Percentiles rank a stretch among this genome's conserved stretches.
Evolutionary conservation across 2,329 filamentous ascomycete species (phyloP).

Genomic region (Dactylonectria macrodidyma): DNA sequence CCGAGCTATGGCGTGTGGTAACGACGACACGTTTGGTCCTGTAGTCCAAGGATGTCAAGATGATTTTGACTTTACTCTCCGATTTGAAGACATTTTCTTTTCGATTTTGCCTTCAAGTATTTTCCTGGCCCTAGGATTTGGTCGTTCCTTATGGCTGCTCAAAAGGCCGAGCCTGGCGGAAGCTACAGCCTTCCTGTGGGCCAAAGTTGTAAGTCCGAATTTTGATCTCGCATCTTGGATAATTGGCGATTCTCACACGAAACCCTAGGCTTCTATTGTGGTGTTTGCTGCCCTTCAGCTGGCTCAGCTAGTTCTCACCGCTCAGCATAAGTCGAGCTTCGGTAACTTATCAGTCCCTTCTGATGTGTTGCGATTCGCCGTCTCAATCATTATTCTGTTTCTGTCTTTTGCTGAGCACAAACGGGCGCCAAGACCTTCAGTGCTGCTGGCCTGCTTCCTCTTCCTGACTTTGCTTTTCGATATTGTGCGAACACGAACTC

Average conservation of each 20-base stretch:
- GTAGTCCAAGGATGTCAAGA: slow-evolving; percentile 58
- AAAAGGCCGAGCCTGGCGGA: slow-evolving; percentile 4
- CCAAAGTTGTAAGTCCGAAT: slow-evolving; percentile 16
- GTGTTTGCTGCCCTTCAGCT: slow-evolving; percentile 16
- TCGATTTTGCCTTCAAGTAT: slow-evolving; percentile 54
- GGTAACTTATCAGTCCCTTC: slow-evolving; percentile 40
- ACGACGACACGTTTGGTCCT: slow-evolving; percentile 57
- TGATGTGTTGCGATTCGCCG: slow-evolving; percentile 43
- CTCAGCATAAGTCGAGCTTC: background rate
- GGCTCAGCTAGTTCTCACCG: slow-evolving; percentile 10
- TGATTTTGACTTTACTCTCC: slow-evolving; percentile 63
- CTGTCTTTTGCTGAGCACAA: slow-evolving; percentile 56
- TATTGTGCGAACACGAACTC: slow-evolving; percentile 57
- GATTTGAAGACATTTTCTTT: slow-evolving; percentile 61
- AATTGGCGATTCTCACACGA: background rate
- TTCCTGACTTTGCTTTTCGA: slow-evolving; percentile 60
- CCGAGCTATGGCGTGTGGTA: slow-evolving; percentile 4
- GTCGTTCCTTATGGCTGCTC: slow-evolving; percentile 12
- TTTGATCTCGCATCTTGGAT: no score
- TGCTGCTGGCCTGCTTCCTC: slow-evolving; percentile 60
- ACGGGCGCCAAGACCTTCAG: slow-evolving; percentile 58
- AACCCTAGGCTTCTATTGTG: slow-evolving; percentile 2
- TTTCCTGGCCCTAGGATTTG: slow-evolving; percentile 32
- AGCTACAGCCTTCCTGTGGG: slow-evolving; percentile 4
- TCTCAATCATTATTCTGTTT: slow-evolving; percentile 45